Base-by-base conservation (phyloP, 176 grass and related monocot species). In the Thalia dealbata region DNA sequence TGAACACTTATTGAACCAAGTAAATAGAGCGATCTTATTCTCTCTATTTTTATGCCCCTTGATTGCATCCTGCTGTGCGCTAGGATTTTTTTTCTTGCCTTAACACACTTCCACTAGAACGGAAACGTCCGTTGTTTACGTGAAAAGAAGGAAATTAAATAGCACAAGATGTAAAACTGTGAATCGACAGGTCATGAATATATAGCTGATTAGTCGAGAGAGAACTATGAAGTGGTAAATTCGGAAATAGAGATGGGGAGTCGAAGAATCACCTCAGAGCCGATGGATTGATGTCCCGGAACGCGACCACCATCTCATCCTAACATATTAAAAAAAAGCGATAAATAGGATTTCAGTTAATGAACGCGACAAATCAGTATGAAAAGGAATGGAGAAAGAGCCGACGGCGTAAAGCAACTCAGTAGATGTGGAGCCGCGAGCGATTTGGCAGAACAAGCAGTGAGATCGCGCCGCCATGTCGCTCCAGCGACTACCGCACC, bases 251-350 rank as follows among this genome's bases (percentile, higher is more conserved):
- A 84, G 74, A 79, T 70, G 48, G 24, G 52, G 60, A 26, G 43
- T 21, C 25, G 3, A 73, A 30, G 9, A 78, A 72, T 27, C 90
- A 99, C 95, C 90, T 91, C 81, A 91, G 86, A 10, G 95, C 90
- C 9, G 95, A 90, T 9, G 90, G 95, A 29, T 88, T 92, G 78
- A 92, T 91, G 78, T 93, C 95, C 24, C 60, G 76, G 73, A 99
- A 93, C 1, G 87, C 95, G 15, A 93, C 83, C 46, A 93, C 95
- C 81, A 60, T 99, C 65, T 91, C 95, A 84, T 93, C 95, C 95
- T 99, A n/a, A n/a, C n/a, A 79, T n/a, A 41, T 10, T 18, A 14
- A 38, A 58, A 73, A 52, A 30, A 74, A 22, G 45, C 6, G 3
- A 72, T 54, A 26, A 67, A 21, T 65, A 50, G 19, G 32, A 38